A percentile compares a stretch with the other conserved stretches of the same genome.
These are phyloP conservation scores for Daucus carota DNA, from an alignment of 129 eudicot genomes.

Conservation along the genomic window DNA sequence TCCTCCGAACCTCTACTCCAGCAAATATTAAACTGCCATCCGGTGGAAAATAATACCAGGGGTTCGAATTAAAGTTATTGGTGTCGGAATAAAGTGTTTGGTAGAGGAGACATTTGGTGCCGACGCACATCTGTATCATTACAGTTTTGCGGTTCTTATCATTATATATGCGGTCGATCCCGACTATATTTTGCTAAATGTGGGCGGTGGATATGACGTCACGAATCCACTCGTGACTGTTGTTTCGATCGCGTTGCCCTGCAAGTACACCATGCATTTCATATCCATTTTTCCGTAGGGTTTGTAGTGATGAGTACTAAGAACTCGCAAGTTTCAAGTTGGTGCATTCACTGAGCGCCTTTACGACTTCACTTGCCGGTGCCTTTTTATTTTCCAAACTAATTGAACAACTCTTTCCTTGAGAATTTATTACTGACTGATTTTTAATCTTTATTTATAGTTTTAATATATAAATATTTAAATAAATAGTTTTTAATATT, in stretches of 20 bases:
- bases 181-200: background rate
- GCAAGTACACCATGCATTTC: background rate
- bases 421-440: no score
- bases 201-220: background rate
- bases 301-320: background rate
- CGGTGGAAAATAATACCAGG: background rate
- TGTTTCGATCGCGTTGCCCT: background rate
- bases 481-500: no score
- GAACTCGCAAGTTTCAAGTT: background rate
- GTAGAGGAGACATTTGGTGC: background rate
- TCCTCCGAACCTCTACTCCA: no score
- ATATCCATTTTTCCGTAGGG: background rate
- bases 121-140: background rate
- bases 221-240: background rate
- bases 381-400: no score
- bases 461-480: no score
- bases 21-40: background rate
- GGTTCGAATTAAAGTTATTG: background rate
- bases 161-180: background rate
- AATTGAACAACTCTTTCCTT: no score
- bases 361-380: no score
- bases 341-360: background rate
- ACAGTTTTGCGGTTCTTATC: background rate
- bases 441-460: no score
- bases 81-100: background rate